Conservation (phyloP, 176 grass and related monocot species). For the Carex kokanica region DNA sequence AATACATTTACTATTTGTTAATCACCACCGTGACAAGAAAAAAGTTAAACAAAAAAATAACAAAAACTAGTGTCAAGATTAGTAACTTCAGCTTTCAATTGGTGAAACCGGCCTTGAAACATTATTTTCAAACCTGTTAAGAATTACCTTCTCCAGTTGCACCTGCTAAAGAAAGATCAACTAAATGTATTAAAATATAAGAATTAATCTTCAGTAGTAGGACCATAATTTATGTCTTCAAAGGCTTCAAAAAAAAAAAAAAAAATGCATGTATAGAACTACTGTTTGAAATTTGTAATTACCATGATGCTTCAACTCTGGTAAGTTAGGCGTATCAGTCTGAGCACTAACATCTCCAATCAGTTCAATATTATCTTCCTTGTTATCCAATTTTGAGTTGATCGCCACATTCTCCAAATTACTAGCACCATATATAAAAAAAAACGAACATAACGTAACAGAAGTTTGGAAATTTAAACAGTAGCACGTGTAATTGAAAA, state of each 20-base stretch:
- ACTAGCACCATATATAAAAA: neutral
- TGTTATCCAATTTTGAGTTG: constrained; percentile 23
- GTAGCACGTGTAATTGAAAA: neutral
- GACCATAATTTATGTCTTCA: neutral
- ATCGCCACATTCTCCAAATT: neutral
- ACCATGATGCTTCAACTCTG: constrained; percentile 7
- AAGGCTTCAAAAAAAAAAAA: neutral
- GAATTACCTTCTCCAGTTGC: constrained; percentile 6
- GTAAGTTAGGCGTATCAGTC: neutral
- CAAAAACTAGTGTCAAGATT: neutral
- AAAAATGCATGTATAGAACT: neutral
- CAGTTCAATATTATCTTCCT: neutral
- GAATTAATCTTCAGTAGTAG: neutral
- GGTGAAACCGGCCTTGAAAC: neutral
- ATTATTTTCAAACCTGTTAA: constrained; percentile 5
- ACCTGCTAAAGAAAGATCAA: constrained; percentile 3
- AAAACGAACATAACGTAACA: neutral
- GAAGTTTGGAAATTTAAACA: neutral
- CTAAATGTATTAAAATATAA: neutral
- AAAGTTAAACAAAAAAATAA: too few relatives aligned
- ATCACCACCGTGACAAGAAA: neutral
- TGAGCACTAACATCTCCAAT: neutral
- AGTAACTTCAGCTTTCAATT: neutral
- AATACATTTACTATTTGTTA: neutral
- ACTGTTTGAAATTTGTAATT: neutral